A percentile compares a stretch with the other conserved stretches of the same genome.
phyloP scores from a whole-genome alignment of 192 early-diverging fungal species.

The Phycomyces nitens region DNA sequence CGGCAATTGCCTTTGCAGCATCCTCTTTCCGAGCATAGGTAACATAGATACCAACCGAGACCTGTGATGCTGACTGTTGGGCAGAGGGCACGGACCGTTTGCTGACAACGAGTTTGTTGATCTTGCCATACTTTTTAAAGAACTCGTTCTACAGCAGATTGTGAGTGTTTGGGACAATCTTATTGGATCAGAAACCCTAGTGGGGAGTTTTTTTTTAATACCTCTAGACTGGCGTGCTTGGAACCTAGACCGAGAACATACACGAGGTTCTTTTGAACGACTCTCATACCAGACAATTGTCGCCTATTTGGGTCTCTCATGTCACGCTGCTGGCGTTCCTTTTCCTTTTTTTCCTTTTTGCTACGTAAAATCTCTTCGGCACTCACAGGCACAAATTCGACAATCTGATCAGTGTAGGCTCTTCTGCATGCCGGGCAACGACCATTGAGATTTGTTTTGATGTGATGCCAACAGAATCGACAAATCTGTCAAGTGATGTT shows the following conservation, averaged over 20 bases:
- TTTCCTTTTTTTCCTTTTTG: slow-evolving; percentile 74
- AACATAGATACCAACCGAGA: slow-evolving; percentile 83
- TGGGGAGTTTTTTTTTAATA: neutral
- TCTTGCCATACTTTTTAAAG: slow-evolving; percentile 98
- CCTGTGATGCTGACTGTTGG: slow-evolving; percentile 28
- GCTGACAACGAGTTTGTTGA: slow-evolving; percentile 91
- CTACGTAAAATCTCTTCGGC: slow-evolving; percentile 81
- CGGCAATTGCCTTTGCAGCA: slow-evolving; percentile 87
- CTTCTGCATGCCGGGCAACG: slow-evolving; percentile 95
- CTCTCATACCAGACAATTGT: slow-evolving; percentile 82
- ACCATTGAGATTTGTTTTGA: slow-evolving; percentile 89
- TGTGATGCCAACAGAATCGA: slow-evolving; percentile 98
- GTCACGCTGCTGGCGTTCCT: slow-evolving; percentile 88
- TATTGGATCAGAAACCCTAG: too few relatives aligned
- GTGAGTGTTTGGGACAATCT: too few relatives aligned
- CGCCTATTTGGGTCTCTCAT: slow-evolving; percentile 69
- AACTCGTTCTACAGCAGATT: slow-evolving; percentile 62
- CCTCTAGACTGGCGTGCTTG: slow-evolving; percentile 52
- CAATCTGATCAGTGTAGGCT: slow-evolving; percentile 83
- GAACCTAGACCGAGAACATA: slow-evolving; percentile 92
- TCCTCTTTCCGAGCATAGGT: slow-evolving; percentile 91
- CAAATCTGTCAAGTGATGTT: slow-evolving; percentile 71
- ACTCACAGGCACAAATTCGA: slow-evolving; percentile 86
- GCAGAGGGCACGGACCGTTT: slow-evolving; percentile 53
- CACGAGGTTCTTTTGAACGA: slow-evolving; percentile 96